Conservation (phyloP, 2,329 filamentous ascomycete genomes). For the Trichoderma semiorbis region DNA sequence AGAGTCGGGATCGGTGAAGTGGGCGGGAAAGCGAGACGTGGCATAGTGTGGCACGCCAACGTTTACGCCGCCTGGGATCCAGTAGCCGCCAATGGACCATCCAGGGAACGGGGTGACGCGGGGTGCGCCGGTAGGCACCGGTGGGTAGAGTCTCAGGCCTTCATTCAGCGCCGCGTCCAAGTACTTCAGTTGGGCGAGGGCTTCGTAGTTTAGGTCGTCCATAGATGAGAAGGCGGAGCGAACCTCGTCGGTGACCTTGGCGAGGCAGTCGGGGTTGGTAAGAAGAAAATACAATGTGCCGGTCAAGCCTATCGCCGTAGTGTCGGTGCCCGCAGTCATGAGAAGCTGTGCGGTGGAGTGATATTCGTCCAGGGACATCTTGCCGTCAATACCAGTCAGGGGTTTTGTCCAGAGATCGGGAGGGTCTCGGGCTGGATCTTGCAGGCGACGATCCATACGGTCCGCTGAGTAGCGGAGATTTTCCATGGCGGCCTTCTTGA, state of each 20-base stretch:
- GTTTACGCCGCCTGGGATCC: not conserved
- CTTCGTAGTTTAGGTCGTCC: constrained; percentile 37
- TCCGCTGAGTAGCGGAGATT: not conserved
- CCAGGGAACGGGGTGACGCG: not conserved
- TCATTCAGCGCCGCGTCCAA: constrained; percentile 42
- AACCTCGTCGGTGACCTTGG: constrained; percentile 38
- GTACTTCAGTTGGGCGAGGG: constrained; percentile 33
- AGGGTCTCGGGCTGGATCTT: not conserved
- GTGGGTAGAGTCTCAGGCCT: constrained; percentile 38
- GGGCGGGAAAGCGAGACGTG: not conserved
- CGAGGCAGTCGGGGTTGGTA: constrained; percentile 20
- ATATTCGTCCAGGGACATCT: not conserved
- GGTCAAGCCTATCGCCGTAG: not conserved
- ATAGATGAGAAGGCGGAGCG: constrained; percentile 34
- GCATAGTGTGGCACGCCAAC: not conserved
- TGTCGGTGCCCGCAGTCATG: not conserved
- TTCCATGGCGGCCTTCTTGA: not conserved
- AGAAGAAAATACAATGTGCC: constrained; percentile 30
- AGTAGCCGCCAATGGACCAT: not conserved
- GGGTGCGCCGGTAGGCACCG: constrained; percentile 10
- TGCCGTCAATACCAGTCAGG: not conserved
- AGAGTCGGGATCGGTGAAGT: not conserved
- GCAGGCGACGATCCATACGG: not conserved
- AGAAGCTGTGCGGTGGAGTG: not conserved
- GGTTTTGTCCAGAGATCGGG: not conserved